phyloP scores from a whole-genome alignment of 805 yeast species.

The Starmerella bombi region DNA sequence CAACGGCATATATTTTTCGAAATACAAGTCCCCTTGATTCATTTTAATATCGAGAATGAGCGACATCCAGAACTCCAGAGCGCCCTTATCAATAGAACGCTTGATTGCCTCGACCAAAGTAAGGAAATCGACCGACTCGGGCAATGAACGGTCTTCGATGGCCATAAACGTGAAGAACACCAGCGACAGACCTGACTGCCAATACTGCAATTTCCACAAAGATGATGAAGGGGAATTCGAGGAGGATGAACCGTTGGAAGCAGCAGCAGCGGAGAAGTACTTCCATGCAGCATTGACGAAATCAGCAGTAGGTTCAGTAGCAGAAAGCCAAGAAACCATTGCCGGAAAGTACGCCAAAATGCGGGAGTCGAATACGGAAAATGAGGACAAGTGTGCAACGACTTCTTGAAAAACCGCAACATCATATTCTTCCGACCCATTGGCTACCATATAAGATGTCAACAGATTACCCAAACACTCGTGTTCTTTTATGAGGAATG shows the following conservation, averaged over 20 bases:
- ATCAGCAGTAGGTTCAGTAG: conserved; percentile 3
- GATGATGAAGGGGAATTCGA: neutral
- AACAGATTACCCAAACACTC: conserved; percentile 58
- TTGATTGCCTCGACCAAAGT: conserved; percentile 20
- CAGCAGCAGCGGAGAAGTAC: conserved; percentile 1
- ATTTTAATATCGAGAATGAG: conserved; percentile 26
- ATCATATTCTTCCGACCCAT: conserved; percentile 5
- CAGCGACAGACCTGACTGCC: conserved; percentile 23
- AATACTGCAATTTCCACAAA: conserved; percentile 22
- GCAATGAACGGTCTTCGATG: conserved; percentile 8
- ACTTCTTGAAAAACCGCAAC: conserved; percentile 31
- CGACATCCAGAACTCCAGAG: conserved; percentile 29
- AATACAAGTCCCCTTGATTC: conserved; percentile 5
- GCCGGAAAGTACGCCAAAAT: conserved; percentile 54
- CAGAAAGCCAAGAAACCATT: conserved; percentile 19
- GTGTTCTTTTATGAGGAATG: conserved; percentile 51
- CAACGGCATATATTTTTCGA: conserved; percentile 6
- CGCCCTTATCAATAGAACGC: conserved; percentile 28
- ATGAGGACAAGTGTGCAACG: conserved; percentile 34
- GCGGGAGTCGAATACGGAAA: conserved; percentile 46
- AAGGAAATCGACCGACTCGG: neutral
- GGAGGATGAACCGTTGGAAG: no score
- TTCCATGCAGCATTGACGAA: conserved; percentile 9
- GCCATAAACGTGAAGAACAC: conserved; percentile 16
- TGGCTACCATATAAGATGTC: conserved; percentile 29